Conservation (phyloP, 768 basidiomycete species). For the Lyophyllum atratum region DNA sequence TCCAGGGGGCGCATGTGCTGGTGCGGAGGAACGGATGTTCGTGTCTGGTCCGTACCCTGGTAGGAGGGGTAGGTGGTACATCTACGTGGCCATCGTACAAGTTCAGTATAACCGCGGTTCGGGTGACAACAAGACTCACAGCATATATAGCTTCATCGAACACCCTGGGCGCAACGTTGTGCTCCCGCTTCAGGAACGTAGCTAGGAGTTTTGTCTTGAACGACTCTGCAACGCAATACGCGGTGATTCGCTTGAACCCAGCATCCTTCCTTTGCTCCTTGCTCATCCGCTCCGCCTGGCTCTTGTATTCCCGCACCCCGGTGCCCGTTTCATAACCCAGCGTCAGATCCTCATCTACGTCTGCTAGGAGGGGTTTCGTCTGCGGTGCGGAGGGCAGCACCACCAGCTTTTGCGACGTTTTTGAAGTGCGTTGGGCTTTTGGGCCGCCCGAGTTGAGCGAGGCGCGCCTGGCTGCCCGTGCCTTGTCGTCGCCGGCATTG, state of each 20-base stretch:
- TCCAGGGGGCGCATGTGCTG: constrained; percentile 49
- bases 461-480: constrained; percentile 33
- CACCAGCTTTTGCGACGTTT: constrained; percentile 90
- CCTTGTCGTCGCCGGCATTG: constrained; percentile 20
- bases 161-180: constrained; percentile 82
- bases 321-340: constrained; percentile 69
- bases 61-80: constrained; percentile 89
- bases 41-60: constrained; percentile 88
- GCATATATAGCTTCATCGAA: constrained; percentile 95
- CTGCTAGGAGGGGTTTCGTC: constrained; percentile 62
- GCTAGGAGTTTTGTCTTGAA: constrained; percentile 84
- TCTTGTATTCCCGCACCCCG: constrained; percentile 77
- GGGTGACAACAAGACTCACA: constrained; percentile 49
- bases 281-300: constrained; percentile 84
- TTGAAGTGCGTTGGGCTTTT: constrained; percentile 80
- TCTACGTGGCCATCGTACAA: constrained; percentile 46
- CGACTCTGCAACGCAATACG: constrained; percentile 85
- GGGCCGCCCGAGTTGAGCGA: constrained; percentile 41
- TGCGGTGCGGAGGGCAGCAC: constrained; percentile 89
- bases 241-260: constrained; percentile 81
- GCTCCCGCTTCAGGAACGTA: constrained; percentile 88
- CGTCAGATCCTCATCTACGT: constrained; percentile 49
- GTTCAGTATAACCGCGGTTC: constrained; percentile 2
- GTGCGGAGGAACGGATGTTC: constrained; percentile 82
- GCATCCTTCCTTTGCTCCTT: constrained; percentile 83